These are phyloP conservation scores for Auxenochlorella pyrenoidosa DNA, from an alignment of 139 green algal genomes.

Conservation along the genomic window DNA sequence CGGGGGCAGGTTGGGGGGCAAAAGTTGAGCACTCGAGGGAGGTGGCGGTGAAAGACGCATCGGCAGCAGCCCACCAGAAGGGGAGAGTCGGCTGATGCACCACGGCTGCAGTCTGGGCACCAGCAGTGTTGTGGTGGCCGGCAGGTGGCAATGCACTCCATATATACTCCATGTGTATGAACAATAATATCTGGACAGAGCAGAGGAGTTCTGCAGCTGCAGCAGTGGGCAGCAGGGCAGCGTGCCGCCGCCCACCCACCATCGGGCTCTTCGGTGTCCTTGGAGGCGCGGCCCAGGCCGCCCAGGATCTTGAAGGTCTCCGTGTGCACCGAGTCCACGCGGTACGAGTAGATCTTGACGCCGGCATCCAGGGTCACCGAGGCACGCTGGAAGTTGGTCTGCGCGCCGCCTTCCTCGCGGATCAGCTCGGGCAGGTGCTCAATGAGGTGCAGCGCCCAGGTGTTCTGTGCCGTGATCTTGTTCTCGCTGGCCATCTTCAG, in stretches of 20 bases:
- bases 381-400: slow-evolving; percentile 92
- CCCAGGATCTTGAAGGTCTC: slow-evolving; percentile 82
- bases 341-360: slow-evolving; percentile 92
- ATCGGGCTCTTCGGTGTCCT: slow-evolving; percentile 24
- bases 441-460: slow-evolving; percentile 86
- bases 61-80: no score
- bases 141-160: no score
- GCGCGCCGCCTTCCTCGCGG: slow-evolving; percentile 49
- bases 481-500: slow-evolving; percentile 86
- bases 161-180: no score
- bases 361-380: slow-evolving; percentile 88
- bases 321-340: slow-evolving; percentile 88
- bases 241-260: background rate
- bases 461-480: slow-evolving; percentile 84
- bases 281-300: slow-evolving; percentile 60
- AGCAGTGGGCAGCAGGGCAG: background rate
- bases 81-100: background rate
- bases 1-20: no score
- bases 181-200: no score
- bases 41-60: no score
- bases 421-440: slow-evolving; percentile 87
- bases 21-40: no score
- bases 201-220: background rate
- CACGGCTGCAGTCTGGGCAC: background rate
- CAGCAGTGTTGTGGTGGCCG: no score